phyloP scores from a whole-genome alignment of 441 rosid species.

The Pelargonium citronellum region DNA sequence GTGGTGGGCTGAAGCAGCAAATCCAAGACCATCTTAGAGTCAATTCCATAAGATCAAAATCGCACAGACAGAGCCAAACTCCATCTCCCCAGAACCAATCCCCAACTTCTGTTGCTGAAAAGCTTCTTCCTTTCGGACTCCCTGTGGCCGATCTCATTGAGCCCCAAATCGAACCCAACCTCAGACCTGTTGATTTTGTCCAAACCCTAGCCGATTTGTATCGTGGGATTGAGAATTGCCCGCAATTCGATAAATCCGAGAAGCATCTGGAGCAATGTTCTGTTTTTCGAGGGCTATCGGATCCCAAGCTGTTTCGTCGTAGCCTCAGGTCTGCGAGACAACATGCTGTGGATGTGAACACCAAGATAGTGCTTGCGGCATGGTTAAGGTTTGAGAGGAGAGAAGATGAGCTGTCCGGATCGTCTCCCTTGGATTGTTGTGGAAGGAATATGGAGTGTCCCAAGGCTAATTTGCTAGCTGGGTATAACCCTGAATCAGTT shows the following conservation, averaged over 20 bases:
- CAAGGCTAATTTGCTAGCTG: constrained; percentile 57
- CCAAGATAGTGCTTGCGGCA: constrained; percentile 68
- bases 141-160: constrained; percentile 68
- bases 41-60: constrained; percentile 26
- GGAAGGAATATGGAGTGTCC: constrained; percentile 88
- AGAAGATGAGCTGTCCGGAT: constrained; percentile 26
- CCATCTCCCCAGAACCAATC: constrained; percentile 26
- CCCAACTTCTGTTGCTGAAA: no score
- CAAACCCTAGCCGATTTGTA: constrained; percentile 58
- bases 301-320: constrained; percentile 72
- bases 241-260: constrained; percentile 50
- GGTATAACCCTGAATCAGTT: constrained; percentile 62
- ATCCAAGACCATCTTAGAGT: no score
- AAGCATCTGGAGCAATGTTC: constrained; percentile 67
- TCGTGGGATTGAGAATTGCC: constrained; percentile 44
- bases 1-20: no score
- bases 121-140: constrained; percentile 59
- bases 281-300: constrained; percentile 52
- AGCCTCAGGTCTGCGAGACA: constrained; percentile 65
- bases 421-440: constrained; percentile 44
- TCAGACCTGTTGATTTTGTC: constrained; percentile 57
- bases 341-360: constrained; percentile 65
- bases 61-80: constrained; percentile 32
- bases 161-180: constrained; percentile 63
- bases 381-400: constrained; percentile 13